Evolutionary conservation across 148 eudicot species (phyloP), one percentile per base, ranked within the genome.

Genomic region (Dianthus caryophyllus): DNA sequence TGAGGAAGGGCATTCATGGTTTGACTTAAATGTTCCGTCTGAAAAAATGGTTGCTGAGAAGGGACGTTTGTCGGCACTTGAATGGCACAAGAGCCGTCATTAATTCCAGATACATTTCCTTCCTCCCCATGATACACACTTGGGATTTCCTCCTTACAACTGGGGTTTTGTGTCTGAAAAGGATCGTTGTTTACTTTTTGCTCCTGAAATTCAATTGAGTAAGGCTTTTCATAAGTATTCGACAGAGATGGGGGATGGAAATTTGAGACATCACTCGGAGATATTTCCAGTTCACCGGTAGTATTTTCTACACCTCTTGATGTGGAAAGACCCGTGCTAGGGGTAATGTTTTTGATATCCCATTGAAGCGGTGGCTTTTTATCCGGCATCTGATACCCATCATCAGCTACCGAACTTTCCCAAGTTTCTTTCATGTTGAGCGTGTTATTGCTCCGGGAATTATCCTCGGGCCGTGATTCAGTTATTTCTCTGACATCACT

Each of bases 21-120:
- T 64, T 64, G 26, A 11, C 75, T 74, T 20, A 38, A 56, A 52
- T 60, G 79, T 55, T 61, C 63, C 47, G n/a, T 57, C 64, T 67
- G 75, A 65, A 66, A 44, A 8, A 67, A 46, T 20, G 66, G 73
- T 56, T 87, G 82, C 72, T 66, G 81, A 73, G 79, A 73, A n/a
- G 43, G 49, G 61, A 71, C 30, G 67, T 67, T 70, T 52, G 39
- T 66, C n/a, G 54, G 36, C 17, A 70, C 68, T 7, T 41, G 67
- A 59, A 62, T 60, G 36, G 47, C 3, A 14, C 38, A 62, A 33
- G 71, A 68, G 27, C 61, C 64, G 52, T 61, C 52, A 52, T 46
- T 56, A 30, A 16, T 68, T 31, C 60, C 52, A 38, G 3, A 18
- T 20, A 20, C 50, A 41, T 70, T 69, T 57, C 66, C 57, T 15